phyloP scores from a whole-genome alignment of 805 yeast species.

The Candida qinlingensis region DNA sequence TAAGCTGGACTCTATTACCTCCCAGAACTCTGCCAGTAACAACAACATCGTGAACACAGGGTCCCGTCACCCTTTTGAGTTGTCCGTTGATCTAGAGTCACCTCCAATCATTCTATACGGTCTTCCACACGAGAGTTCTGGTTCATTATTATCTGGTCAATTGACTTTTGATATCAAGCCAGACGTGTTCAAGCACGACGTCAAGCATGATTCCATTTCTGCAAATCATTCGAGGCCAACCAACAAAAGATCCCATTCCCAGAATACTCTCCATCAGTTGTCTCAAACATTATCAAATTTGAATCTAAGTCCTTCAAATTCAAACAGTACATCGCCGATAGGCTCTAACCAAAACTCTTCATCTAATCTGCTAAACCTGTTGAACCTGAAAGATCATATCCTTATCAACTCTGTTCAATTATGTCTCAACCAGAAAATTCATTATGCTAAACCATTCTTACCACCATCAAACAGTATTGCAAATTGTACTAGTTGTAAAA shows the following conservation, averaged over 20 bases:
- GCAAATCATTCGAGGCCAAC: slow-evolving; percentile 16
- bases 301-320: slow-evolving; percentile 22
- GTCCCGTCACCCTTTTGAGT: slow-evolving; percentile 33
- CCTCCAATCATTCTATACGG: slow-evolving; percentile 92
- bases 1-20: neutral
- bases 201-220: slow-evolving; percentile 11
- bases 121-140: slow-evolving; percentile 67
- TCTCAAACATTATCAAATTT: slow-evolving; percentile 21
- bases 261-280: slow-evolving; percentile 18
- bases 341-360: slow-evolving; percentile 19
- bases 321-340: slow-evolving; percentile 19
- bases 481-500: slow-evolving; percentile 54
- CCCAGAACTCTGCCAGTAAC: slow-evolving; percentile 1
- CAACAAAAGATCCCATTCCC: slow-evolving; percentile 12
- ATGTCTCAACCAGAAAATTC: slow-evolving; percentile 66
- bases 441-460: slow-evolving; percentile 59
- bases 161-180: slow-evolving; percentile 50
- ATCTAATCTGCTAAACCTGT: slow-evolving; percentile 23
- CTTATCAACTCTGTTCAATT: slow-evolving; percentile 55
- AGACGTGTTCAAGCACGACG: slow-evolving; percentile 15
- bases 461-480: slow-evolving; percentile 45
- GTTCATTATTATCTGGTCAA: slow-evolving; percentile 81
- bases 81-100: slow-evolving; percentile 69
- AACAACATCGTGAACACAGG: slow-evolving; percentile 21
- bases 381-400: slow-evolving; percentile 36